These are phyloP conservation scores for Aureobasidium lini DNA, from an alignment of 2,329 filamentous ascomycete genomes.

Conservation along the genomic window DNA sequence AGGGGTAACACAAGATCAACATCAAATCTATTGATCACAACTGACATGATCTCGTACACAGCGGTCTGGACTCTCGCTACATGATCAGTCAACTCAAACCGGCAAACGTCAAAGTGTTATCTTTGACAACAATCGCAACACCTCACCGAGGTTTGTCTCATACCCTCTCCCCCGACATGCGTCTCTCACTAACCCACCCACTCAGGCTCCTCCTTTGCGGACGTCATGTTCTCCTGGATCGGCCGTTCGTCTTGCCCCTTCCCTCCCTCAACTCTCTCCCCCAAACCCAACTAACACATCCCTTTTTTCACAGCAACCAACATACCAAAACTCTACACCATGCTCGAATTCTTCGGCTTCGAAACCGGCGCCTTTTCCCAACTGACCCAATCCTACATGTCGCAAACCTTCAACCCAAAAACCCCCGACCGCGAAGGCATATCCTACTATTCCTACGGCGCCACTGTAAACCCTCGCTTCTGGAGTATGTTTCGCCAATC, in stretches of 20 bases:
- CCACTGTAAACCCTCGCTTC: slow-evolving; percentile 46
- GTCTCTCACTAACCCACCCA: slow-evolving; percentile 1
- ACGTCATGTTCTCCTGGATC: slow-evolving; percentile 53
- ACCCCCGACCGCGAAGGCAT: slow-evolving; percentile 50
- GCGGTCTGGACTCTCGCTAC: slow-evolving; percentile 56
- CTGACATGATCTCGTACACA: slow-evolving; percentile 22
- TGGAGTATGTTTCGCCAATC: slow-evolving; percentile 52
- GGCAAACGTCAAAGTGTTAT: slow-evolving; percentile 66
- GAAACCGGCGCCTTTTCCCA: slow-evolving; percentile 56
- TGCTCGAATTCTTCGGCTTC: slow-evolving; percentile 47
- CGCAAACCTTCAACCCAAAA: slow-evolving; percentile 50
- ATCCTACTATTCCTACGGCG: slow-evolving; percentile 58
- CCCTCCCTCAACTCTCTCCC: no score
- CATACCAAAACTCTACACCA: slow-evolving; percentile 48
- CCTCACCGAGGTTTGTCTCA: slow-evolving; percentile 45
- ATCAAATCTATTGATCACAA: background rate
- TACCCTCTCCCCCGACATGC: background rate
- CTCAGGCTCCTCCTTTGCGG: slow-evolving; percentile 51
- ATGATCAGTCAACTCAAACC: slow-evolving; percentile 55
- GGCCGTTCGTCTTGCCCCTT: slow-evolving; percentile 33
- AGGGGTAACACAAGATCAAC: slow-evolving; percentile 28
- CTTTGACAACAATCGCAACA: slow-evolving; percentile 55
- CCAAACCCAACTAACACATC: slow-evolving; percentile 12
- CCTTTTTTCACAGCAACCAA: slow-evolving; percentile 29
- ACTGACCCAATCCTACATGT: slow-evolving; percentile 52